Percentiles rank a stretch among this genome's conserved stretches.
Evolutionary conservation across 2,329 filamentous ascomycete genomes (phyloP).

Genomic region (Colletotrichum sansevieriae): DNA sequence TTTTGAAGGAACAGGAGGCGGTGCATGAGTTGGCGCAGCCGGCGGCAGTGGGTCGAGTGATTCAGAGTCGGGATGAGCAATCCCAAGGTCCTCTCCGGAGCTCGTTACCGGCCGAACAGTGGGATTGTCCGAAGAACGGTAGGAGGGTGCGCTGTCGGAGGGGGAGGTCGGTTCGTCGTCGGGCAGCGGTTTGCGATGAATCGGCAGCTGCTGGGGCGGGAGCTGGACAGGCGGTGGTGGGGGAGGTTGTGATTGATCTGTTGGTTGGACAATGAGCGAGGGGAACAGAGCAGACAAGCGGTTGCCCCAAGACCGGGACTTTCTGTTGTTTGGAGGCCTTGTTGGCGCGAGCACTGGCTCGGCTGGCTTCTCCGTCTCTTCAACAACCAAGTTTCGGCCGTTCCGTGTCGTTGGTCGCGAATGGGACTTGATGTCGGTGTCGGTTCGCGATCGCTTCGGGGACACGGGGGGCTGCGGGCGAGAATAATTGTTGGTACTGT

Average conservation of each 20-base stretch:
- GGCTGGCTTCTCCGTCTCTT: slow-evolving; percentile 34
- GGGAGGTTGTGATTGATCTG: slow-evolving; percentile 47
- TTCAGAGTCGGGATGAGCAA: slow-evolving; percentile 16
- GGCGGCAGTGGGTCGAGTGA: slow-evolving; percentile 26
- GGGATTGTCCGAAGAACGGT: slow-evolving; percentile 26
- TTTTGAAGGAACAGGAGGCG: slow-evolving; percentile 34
- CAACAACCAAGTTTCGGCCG: slow-evolving; percentile 9
- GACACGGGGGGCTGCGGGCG: slow-evolving; percentile 33
- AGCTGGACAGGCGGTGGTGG: slow-evolving; percentile 30
- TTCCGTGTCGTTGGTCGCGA: slow-evolving; percentile 13
- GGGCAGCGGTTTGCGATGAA: slow-evolving; percentile 44
- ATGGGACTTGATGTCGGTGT: slow-evolving; percentile 19
- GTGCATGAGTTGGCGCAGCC: slow-evolving; percentile 36
- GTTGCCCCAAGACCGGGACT: slow-evolving; percentile 53
- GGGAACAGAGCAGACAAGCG: slow-evolving; percentile 54
- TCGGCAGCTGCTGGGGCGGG: slow-evolving; percentile 38
- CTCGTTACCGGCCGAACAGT: slow-evolving; percentile 31
- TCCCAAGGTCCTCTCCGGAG: slow-evolving; percentile 29
- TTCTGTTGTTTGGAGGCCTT: slow-evolving; percentile 45
- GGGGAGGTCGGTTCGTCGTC: slow-evolving; percentile 33
- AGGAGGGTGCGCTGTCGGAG: slow-evolving; percentile 36
- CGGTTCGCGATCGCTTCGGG: slow-evolving; percentile 38
- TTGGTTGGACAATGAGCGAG: slow-evolving; percentile 52
- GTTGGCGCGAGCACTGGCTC: slow-evolving; percentile 42
- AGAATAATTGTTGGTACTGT: slow-evolving; percentile 14